Percentiles rank a stretch among this genome's conserved stretches.
Evolutionary conservation across 1,139 yeast genomes (phyloP).

Genomic region (Lodderomyces metapsilosis): DNA sequence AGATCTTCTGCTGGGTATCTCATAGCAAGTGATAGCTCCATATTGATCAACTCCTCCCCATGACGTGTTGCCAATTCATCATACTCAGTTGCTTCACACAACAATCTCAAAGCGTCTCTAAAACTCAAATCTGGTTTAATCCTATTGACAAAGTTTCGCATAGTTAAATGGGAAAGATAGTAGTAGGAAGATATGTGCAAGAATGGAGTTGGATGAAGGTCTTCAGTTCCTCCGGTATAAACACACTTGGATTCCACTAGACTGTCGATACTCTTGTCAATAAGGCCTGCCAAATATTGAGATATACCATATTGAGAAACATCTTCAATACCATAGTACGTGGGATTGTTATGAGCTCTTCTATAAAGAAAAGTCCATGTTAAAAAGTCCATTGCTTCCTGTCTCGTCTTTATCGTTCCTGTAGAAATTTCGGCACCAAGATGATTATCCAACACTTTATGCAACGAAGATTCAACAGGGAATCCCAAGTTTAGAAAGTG

Average conservation of each 20-base stretch:
- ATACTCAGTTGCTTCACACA: constrained; percentile 83
- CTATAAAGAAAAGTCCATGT: constrained; percentile 95
- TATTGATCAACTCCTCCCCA: constrained; percentile 90
- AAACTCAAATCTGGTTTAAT: constrained; percentile 54
- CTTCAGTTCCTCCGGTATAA: constrained; percentile 46
- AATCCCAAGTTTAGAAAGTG: constrained; percentile 93
- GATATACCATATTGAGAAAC: constrained; percentile 65
- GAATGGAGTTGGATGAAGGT: constrained; percentile 71
- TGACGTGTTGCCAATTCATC: constrained; percentile 93
- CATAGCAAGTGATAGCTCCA: constrained; percentile 81
- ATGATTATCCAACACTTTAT: constrained; percentile 90
- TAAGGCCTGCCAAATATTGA: constrained; percentile 64
- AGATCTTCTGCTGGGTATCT: constrained; percentile 73
- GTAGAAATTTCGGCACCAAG: constrained; percentile 94
- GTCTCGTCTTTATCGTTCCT: constrained; percentile 78
- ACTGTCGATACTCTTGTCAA: constrained; percentile 69
- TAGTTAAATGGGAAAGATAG: constrained; percentile 88
- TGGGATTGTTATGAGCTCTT: constrained; percentile 93
- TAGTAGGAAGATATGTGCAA: constrained; percentile 87
- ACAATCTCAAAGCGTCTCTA: constrained; percentile 66
- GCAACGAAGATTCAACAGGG: constrained; percentile 95
- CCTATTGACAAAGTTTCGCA: constrained; percentile 61
- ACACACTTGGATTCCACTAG: constrained; percentile 76
- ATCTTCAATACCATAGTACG: constrained; percentile 88
- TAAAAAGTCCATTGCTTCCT: constrained; percentile 88